phyloP scores from a whole-genome alignment of 2,329 filamentous ascomycete species.

The Colletotrichum cereale region DNA sequence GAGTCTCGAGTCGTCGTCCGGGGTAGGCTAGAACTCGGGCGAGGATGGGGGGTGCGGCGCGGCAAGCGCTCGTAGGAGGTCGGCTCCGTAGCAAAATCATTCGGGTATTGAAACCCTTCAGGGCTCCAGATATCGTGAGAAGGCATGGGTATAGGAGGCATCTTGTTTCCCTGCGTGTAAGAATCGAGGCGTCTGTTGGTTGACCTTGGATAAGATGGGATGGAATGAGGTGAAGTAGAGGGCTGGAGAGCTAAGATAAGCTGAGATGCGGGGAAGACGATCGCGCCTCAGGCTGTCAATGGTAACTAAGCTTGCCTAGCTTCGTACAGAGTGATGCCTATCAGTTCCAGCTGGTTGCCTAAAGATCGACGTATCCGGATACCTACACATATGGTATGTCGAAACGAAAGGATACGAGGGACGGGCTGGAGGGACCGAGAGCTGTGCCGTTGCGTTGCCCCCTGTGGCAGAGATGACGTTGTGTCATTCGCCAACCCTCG shows the following conservation, averaged over 20 bases:
- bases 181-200: not conserved
- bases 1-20: not conserved
- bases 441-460: conserved; percentile 22
- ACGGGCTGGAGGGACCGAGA: not conserved
- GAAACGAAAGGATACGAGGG: not conserved
- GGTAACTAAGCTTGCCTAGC: no score
- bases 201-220: not conserved
- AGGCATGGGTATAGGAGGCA: conserved; percentile 6
- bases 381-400: not conserved
- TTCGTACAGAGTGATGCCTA: not conserved
- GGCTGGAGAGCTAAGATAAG: conserved; percentile 8
- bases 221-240: not conserved
- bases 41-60: not conserved
- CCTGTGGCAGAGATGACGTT: conserved; percentile 32
- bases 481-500: conserved; percentile 21
- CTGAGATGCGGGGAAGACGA: conserved; percentile 22
- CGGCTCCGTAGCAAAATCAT: not conserved
- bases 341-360: conserved; percentile 9
- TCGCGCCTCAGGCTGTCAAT: not conserved
- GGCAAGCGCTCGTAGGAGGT: not conserved
- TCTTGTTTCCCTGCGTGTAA: not conserved
- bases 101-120: not conserved
- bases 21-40: not conserved
- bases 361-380: not conserved
- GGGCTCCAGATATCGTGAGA: conserved; percentile 11